Base-by-base conservation (phyloP, 2,329 filamentous ascomycete genomes). In the Stachybotrys chlorohalonatus region DNA sequence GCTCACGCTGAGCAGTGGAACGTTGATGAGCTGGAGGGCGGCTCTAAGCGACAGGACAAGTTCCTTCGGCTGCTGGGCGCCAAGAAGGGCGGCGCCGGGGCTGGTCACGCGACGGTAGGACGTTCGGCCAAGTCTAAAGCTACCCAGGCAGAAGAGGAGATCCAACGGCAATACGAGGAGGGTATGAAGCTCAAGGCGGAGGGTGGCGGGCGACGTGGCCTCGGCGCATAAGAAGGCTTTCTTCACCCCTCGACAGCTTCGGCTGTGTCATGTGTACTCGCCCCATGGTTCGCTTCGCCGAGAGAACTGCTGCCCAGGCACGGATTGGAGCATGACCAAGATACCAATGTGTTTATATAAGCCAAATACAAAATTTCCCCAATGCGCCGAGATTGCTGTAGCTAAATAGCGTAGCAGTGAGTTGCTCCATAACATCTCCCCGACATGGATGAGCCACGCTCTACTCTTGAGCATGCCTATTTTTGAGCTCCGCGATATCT, bases 141-240 rank as follows among this genome's bases (percentile, higher is more conserved):
- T 45, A 69, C 62, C 55, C 70, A 73, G 59, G 73, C 77, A 32
- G 75, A 81, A 58, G 71, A 73, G 31, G 79, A 82, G 49, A 74
- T 84, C 24, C 78, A 82, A 66, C 73, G 73, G 56, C 81, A 84
- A 61, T 84, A 80, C 57, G 75, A 82, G 57, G 68, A 69, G 9
- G 80, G 81, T 31, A 80, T 83, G 67, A 75, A 73, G 61, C 75
- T 77, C 70, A 84, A 83, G 69, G 72, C 75, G 32, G 80, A 80
- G 49, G 70, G 69, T 17, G 73, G 74, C 31, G 73, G 73, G 42
- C 74, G 73, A 56, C 75, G 72, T 50, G 81, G 81, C 2, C 71
- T 84, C 11, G 80, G 80, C 17, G 79, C 78, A 31, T 80, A 68
- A 66, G 48, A 47, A 48, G 55, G 55, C 53, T 54, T 53, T 16